Evolutionary conservation across 441 rosid genomes (phyloP).

Genomic region (Croton setiger): DNA sequence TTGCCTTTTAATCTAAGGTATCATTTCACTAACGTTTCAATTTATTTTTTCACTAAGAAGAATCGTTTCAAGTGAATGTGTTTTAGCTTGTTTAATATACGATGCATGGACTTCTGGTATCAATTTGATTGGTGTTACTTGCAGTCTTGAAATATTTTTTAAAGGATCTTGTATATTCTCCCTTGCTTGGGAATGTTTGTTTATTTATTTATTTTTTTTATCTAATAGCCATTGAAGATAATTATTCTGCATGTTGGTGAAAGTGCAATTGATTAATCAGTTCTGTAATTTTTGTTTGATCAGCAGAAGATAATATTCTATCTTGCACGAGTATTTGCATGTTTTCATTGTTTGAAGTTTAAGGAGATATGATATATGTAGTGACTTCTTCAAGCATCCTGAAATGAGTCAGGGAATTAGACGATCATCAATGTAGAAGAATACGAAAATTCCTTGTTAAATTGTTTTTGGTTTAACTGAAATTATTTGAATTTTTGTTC

Average conservation of each 20-base stretch:
- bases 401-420: background rate
- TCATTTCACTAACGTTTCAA: background rate
- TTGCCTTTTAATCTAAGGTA: background rate
- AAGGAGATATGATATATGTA: background rate
- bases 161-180: background rate
- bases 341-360: background rate
- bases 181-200: background rate
- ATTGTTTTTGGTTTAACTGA: background rate
- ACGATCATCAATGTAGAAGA: background rate
- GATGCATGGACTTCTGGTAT: background rate
- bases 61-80: too few relatives aligned
- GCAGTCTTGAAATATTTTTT: background rate
- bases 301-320: background rate
- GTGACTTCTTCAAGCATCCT: background rate
- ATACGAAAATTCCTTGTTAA: background rate
- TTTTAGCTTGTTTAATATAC: too few relatives aligned
- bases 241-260: background rate
- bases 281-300: background rate
- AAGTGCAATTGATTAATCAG: background rate
- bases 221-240: background rate
- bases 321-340: background rate
- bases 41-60: background rate
- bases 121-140: background rate
- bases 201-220: background rate
- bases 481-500: background rate